A percentile compares a stretch with the other conserved stretches of the same genome.
Evolutionary conservation across 306 rosid species (phyloP).

Genomic region (Acmispon strigosus): DNA sequence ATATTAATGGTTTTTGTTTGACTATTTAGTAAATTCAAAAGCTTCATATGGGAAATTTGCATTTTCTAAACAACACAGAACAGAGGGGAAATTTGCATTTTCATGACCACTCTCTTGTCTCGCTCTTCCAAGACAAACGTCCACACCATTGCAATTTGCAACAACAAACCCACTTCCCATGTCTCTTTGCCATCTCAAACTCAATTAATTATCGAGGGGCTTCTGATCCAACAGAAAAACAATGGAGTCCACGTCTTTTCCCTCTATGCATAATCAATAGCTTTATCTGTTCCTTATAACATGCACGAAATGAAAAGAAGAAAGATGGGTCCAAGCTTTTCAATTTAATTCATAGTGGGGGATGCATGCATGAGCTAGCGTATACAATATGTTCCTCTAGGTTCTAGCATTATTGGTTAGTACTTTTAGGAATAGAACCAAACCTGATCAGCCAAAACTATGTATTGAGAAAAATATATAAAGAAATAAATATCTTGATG

Average conservation of each 20-base stretch:
- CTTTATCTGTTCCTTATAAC: background rate
- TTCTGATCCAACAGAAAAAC: background rate
- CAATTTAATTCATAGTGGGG: too few species aligned
- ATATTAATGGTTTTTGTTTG: too few species aligned
- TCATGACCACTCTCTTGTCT: conserved; percentile 28
- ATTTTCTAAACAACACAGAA: too few species aligned
- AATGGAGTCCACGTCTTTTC: conserved; percentile 21
- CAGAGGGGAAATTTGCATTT: too few species aligned
- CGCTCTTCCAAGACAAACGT: conserved; percentile 24
- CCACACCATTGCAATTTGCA: conserved; percentile 23
- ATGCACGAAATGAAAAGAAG: background rate
- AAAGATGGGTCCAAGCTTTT: background rate
- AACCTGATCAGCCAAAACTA: too few species aligned
- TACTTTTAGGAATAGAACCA: too few species aligned
- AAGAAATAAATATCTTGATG: too few species aligned
- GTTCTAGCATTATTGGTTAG: background rate
- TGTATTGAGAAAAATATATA: too few species aligned
- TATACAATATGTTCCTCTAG: too few species aligned
- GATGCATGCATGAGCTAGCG: background rate
- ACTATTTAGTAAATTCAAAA: too few species aligned
- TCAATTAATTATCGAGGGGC: too few species aligned
- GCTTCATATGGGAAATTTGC: too few species aligned
- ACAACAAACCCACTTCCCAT: conserved; percentile 17
- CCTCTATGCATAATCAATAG: background rate
- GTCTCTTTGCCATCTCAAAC: background rate